Conservation (phyloP, 106 monocot genomes). For the Alisma plantagoaquatica region DNA sequence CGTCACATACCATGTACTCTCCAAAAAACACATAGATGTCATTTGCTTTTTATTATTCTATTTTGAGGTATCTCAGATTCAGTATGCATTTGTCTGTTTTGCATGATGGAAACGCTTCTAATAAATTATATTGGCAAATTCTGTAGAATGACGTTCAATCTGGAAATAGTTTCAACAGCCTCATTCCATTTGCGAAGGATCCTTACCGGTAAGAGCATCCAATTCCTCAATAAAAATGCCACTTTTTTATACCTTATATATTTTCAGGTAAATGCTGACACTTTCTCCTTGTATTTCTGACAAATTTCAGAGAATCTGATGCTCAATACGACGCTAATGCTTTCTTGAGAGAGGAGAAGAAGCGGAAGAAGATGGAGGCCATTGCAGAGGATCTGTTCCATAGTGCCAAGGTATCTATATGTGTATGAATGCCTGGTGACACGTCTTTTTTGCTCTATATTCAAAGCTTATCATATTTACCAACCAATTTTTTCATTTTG, state of each 20-base stretch:
- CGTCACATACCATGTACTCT: not conserved
- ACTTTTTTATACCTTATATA: no score
- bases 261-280: no score
- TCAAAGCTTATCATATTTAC: not conserved
- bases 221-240: no score
- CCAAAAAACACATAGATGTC: no score
- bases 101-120: not conserved
- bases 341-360: constrained; percentile 73
- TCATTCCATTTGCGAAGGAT: constrained; percentile 83
- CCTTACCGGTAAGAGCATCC: constrained; percentile 58
- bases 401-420: constrained; percentile 53
- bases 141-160: constrained; percentile 1
- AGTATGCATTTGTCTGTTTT: no score
- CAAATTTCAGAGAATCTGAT: constrained; percentile 62
- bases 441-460: no score
- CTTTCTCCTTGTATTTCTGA: no score
- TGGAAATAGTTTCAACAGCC: constrained; percentile 62
- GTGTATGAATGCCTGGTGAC: no score
- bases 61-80: no score
- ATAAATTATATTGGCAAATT: not conserved
- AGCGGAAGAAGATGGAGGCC: constrained; percentile 76
- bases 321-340: constrained; percentile 25
- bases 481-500: not conserved
- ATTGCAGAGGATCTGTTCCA: constrained; percentile 91
- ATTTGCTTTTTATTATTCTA: no score